Percentiles rank a stretch among this genome's conserved stretches.
Evolutionary conservation across 2,329 filamentous ascomycete genomes (phyloP).

Genomic region (Nannizzia gypsea): DNA sequence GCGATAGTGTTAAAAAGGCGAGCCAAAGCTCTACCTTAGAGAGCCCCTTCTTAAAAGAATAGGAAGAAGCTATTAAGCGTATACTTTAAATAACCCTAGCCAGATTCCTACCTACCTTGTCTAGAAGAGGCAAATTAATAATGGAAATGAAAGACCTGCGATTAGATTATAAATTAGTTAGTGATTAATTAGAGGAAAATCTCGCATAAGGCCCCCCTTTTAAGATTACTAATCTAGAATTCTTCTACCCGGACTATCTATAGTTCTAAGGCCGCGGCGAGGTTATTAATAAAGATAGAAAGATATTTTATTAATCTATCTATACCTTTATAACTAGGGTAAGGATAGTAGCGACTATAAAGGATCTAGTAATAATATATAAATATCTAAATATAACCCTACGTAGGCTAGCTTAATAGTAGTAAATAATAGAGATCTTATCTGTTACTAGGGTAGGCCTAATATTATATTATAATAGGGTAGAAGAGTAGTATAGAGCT

Average conservation of each 20-base stretch:
- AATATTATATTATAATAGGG: not conserved
- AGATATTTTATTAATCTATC: not conserved
- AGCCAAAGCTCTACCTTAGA: not conserved
- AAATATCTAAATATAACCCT: not conserved
- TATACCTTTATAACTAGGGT: not conserved
- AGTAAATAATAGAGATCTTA: not conserved
- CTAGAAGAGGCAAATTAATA: not conserved
- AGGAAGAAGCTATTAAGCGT: not conserved
- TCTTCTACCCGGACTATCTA: not conserved
- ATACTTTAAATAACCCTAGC: not conserved
- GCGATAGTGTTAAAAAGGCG: not conserved
- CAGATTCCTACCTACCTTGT: not conserved
- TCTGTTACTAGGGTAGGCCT: not conserved
- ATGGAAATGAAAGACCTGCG: not conserved
- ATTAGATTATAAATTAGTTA: not conserved
- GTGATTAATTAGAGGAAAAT: not conserved
- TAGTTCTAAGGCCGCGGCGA: not conserved
- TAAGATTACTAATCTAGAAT: not conserved
- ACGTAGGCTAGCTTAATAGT: not conserved
- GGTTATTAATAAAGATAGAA: not conserved
- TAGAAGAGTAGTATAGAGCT: not conserved
- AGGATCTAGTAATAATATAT: not conserved
- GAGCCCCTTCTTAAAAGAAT: not conserved
- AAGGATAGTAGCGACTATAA: not conserved
- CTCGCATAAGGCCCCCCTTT: not conserved